Conservation (phyloP, 1,284 basidiomycete genomes). For the Pseudozyma sp. region DNA sequence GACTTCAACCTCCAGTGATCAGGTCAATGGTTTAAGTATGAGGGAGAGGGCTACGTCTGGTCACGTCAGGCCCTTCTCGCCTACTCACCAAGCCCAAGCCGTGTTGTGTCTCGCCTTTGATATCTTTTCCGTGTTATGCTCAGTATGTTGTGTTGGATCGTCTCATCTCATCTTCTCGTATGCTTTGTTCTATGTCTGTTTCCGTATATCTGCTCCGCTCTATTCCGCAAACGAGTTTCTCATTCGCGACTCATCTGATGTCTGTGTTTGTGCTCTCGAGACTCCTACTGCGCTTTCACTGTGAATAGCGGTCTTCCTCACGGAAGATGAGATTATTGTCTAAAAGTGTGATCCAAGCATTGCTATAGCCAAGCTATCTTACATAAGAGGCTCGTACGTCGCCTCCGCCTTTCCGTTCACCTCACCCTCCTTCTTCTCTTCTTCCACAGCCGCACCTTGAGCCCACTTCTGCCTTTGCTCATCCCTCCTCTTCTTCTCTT, state of each 20-base stretch:
- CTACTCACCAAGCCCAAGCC: not conserved
- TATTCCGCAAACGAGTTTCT: not conserved
- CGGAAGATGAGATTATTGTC: not conserved
- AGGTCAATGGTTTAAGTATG: no score
- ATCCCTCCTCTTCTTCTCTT: slow-evolving; percentile 30
- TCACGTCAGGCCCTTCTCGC: not conserved
- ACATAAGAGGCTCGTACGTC: slow-evolving; percentile 14
- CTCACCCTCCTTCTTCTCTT: not conserved
- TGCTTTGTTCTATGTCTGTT: not conserved
- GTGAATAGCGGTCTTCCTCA: not conserved
- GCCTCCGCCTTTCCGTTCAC: slow-evolving; percentile 3
- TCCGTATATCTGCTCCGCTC: not conserved
- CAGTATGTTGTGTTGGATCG: no score
- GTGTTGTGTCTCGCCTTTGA: not conserved
- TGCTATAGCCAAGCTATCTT: not conserved
- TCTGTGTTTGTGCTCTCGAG: not conserved
- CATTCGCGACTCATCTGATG: not conserved
- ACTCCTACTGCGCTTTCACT: not conserved
- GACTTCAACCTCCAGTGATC: slow-evolving; percentile 5
- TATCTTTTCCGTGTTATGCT: not conserved
- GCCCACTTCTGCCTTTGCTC: slow-evolving; percentile 12
- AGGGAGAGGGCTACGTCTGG: slow-evolving; percentile 1
- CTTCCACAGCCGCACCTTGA: slow-evolving; percentile 1
- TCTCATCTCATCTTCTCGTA: not conserved
- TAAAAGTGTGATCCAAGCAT: not conserved